phyloP scores from a whole-genome alignment of 1,284 basidiomycete species.

The Microbotryomycetes sp. region DNA sequence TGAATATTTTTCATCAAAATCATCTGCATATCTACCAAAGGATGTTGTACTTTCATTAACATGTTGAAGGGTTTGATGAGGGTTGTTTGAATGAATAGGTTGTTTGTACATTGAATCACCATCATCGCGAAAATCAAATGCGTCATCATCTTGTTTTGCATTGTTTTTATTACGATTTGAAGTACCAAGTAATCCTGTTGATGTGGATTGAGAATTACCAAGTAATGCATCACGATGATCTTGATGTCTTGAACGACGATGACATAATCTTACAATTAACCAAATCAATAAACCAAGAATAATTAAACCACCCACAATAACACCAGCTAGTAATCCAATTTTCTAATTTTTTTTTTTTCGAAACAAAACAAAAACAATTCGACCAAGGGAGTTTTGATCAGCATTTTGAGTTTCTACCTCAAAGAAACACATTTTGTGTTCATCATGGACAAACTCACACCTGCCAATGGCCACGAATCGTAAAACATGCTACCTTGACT shows the following conservation, averaged over 20 bases:
- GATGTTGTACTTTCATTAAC: neutral
- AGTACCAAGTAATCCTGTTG: neutral
- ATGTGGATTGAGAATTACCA: neutral
- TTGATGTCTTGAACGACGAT: neutral
- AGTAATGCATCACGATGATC: neutral
- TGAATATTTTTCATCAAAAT: neutral
- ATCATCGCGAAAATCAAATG: neutral
- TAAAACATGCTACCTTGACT: neutral
- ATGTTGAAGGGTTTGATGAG: neutral
- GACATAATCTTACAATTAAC: neutral
- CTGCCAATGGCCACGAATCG: neutral
- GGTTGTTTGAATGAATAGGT: neutral
- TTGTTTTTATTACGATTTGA: neutral
- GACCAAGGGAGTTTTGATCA: too few species aligned
- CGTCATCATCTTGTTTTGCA: neutral
- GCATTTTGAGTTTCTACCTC: too few species aligned
- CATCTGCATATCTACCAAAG: neutral
- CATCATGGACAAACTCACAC: too few species aligned
- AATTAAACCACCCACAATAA: neutral
- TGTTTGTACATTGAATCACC: neutral
- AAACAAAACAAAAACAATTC: too few species aligned
- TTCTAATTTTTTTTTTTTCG: too few species aligned
- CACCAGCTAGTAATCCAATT: conserved; percentile 1
- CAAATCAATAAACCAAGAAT: neutral
- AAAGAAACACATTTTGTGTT: too few species aligned